Percentiles rank a stretch among this genome's conserved stretches.
These are phyloP conservation scores for Nepenthes gracilis DNA, from an alignment of 148 eudicot species.

Conservation along the genomic window DNA sequence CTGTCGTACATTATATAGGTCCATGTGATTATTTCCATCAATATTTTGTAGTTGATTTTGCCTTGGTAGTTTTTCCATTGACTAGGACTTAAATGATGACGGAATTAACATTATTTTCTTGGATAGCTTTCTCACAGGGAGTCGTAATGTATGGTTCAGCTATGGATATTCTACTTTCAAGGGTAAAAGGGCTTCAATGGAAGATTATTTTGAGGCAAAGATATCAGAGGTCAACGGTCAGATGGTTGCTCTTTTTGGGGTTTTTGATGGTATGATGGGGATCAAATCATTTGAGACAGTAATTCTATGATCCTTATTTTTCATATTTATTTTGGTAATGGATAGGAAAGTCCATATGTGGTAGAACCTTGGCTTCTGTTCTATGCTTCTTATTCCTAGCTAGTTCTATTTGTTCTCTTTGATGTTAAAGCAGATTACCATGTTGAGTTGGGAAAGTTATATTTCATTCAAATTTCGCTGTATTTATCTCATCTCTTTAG, in stretches of 20 bases:
- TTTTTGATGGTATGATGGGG: slow-evolving; percentile 58
- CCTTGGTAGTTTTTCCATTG: background rate
- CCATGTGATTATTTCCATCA: too few relatives aligned
- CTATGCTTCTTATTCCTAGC: background rate
- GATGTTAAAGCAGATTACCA: too few relatives aligned
- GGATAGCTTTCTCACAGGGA: slow-evolving; percentile 44
- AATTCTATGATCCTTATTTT: too few relatives aligned
- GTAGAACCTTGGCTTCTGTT: background rate
- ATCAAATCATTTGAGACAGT: background rate
- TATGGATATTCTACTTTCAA: slow-evolving; percentile 80
- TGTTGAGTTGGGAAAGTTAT: background rate
- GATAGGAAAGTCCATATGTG: too few relatives aligned
- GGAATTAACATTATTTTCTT: slow-evolving; percentile 1
- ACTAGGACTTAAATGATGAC: background rate
- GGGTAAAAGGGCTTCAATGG: slow-evolving; percentile 79
- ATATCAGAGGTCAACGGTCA: slow-evolving; percentile 67
- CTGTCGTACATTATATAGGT: too few relatives aligned
- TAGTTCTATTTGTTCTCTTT: too few relatives aligned
- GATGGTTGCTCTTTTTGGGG: slow-evolving; percentile 76
- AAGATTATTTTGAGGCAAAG: slow-evolving; percentile 61
- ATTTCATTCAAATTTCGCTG: background rate
- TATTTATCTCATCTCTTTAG: slow-evolving; percentile 9
- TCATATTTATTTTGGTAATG: too few relatives aligned
- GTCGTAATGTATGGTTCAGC: slow-evolving; percentile 38
- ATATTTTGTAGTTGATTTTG: background rate